These are phyloP conservation scores for Pulveroboletus sp. DNA, from an alignment of 1,284 basidiomycete species.

Conservation along the genomic window DNA sequence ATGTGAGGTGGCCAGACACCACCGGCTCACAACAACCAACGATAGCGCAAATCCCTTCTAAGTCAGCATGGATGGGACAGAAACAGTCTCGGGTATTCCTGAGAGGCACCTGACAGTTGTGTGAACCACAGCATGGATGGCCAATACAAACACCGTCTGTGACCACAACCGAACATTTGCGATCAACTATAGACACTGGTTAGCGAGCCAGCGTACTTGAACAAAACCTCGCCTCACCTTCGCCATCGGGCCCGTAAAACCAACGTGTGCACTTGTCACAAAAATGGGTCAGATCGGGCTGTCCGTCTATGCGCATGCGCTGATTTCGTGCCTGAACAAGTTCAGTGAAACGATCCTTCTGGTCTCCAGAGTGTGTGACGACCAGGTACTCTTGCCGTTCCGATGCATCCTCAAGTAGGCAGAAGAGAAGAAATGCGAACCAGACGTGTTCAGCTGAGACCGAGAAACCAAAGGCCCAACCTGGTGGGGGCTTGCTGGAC, in stretches of 20 bases:
- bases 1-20: too few relatives aligned
- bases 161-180: not conserved
- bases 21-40: too few relatives aligned
- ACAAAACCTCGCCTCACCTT: too few relatives aligned
- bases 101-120: not conserved
- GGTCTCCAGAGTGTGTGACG: not conserved
- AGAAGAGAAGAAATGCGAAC: not conserved
- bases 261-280: too few relatives aligned
- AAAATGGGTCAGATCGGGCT: too few relatives aligned
- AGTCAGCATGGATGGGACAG: not conserved
- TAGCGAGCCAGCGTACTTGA: not conserved
- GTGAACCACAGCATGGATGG: too few relatives aligned
- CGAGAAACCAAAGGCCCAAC: not conserved
- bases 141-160: not conserved
- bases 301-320: too few relatives aligned
- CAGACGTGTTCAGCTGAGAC: not conserved
- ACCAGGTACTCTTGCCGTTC: not conserved
- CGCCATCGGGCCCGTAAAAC: not conserved
- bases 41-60: too few relatives aligned
- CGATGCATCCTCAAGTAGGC: not conserved
- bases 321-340: constrained; percentile 5
- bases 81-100: not conserved
- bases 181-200: not conserved
- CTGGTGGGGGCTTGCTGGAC: not conserved
- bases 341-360: constrained; percentile 9